phyloP scores from a whole-genome alignment of 176 grass and related monocot species.

The Aegilops longissima region DNA sequence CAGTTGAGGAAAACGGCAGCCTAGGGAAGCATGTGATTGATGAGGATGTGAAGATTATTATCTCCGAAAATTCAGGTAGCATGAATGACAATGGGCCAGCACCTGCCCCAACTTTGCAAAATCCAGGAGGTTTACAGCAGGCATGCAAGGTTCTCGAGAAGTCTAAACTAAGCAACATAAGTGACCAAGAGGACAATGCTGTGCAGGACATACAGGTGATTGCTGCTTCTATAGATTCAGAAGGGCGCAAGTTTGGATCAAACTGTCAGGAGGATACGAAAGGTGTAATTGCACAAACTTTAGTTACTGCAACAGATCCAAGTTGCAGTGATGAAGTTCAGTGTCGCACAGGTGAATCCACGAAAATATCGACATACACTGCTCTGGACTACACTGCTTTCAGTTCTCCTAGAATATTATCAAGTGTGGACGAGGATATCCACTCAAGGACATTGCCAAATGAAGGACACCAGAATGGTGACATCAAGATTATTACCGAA shows the following conservation, averaged over 20 bases:
- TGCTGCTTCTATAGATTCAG: slow-evolving; percentile 46
- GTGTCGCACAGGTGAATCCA: slow-evolving; percentile 14
- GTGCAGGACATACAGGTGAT: slow-evolving; percentile 75
- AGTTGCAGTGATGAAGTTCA: slow-evolving; percentile 44
- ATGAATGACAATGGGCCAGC: slow-evolving; percentile 20
- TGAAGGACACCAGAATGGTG: slow-evolving; percentile 38
- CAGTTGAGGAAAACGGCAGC: slow-evolving; percentile 31
- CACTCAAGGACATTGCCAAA: slow-evolving; percentile 28
- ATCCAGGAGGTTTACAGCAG: slow-evolving; percentile 52
- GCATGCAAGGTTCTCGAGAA: slow-evolving; percentile 42
- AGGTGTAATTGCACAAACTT: slow-evolving; percentile 61
- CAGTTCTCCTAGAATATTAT: slow-evolving; percentile 28
- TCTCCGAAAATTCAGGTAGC: slow-evolving; percentile 40
- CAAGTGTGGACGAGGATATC: slow-evolving; percentile 23
- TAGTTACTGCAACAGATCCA: slow-evolving; percentile 47
- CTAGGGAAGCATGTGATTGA: slow-evolving; percentile 16
- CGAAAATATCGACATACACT: slow-evolving; percentile 39
- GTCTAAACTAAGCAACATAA: slow-evolving; percentile 28
- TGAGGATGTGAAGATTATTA: slow-evolving; percentile 54
- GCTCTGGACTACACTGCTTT: slow-evolving; percentile 39
- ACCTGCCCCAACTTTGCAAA: slow-evolving; percentile 32
- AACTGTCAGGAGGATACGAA: slow-evolving; percentile 66
- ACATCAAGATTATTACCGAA: slow-evolving; percentile 59
- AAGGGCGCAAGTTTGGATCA: slow-evolving; percentile 37
- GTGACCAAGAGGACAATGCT: slow-evolving; percentile 39